A percentile compares a stretch with the other conserved stretches of the same genome.
These are phyloP conservation scores for Capsicum chinense DNA, from an alignment of 257 asterid species.

Conservation along the genomic window DNA sequence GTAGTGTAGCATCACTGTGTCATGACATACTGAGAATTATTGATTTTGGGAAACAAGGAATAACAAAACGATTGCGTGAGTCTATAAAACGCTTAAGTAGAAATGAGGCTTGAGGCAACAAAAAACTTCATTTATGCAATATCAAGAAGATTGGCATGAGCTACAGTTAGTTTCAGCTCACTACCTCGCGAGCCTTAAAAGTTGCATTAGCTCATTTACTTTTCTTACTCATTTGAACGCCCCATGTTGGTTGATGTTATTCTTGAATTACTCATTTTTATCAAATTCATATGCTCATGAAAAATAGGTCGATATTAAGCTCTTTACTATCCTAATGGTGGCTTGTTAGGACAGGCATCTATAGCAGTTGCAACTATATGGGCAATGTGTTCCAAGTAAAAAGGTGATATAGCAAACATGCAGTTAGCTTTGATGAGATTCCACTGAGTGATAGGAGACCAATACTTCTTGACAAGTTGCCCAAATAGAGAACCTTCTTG, in stretches of 20 bases:
- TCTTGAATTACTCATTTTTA: not conserved
- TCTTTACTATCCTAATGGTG: not conserved
- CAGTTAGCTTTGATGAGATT: slow-evolving; percentile 39
- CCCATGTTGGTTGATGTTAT: not conserved
- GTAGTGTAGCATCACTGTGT: not conserved
- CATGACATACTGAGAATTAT: not conserved
- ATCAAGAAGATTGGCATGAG: not conserved
- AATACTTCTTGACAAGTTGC: slow-evolving; percentile 85
- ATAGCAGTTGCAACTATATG: not conserved
- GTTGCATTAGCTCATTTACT: not conserved
- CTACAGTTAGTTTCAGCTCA: not conserved
- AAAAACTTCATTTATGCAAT: not conserved
- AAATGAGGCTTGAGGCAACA: too few species aligned
- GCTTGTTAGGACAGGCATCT: not conserved
- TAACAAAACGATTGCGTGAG: too few species aligned
- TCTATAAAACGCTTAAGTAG: too few species aligned
- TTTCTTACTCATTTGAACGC: not conserved
- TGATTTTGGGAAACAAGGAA: too few species aligned
- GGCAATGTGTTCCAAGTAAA: not conserved
- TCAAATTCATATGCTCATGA: not conserved
- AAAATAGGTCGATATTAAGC: not conserved
- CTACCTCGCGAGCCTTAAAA: not conserved
- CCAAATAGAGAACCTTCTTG: slow-evolving; percentile 71
- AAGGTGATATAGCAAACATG: not conserved
- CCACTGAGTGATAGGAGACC: slow-evolving; percentile 70